Percentiles rank a stretch among this genome's conserved stretches.
Evolutionary conservation across 116 monocot genomes (phyloP).

Genomic region (Posidonia oceanica): DNA sequence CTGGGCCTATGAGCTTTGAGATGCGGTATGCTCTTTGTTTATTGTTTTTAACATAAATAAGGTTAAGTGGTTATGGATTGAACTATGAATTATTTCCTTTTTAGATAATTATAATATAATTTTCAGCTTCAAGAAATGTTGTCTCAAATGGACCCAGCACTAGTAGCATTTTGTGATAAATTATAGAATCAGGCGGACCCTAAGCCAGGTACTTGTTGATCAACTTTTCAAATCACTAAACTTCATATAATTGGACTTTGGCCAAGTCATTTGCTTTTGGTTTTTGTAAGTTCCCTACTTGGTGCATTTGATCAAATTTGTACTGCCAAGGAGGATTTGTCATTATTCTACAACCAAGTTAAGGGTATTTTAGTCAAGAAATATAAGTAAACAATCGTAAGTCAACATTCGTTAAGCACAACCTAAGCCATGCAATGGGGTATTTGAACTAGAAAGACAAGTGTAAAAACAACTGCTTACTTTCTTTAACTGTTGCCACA

Average conservation of each 20-base stretch:
- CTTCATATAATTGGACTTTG: too few species aligned
- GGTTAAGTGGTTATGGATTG: background rate
- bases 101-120: background rate
- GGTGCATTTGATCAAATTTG: too few species aligned
- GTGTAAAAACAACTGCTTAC: too few species aligned
- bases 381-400: too few species aligned
- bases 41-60: background rate
- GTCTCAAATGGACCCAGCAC: slow-evolving; percentile 91
- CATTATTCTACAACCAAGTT: background rate
- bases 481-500: too few species aligned
- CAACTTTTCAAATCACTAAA: background rate
- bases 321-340: too few species aligned
- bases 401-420: too few species aligned
- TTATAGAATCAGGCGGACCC: slow-evolving; percentile 72
- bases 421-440: too few species aligned
- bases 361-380: too few species aligned
- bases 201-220: slow-evolving; percentile 29
- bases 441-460: too few species aligned
- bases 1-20: slow-evolving; percentile 88
- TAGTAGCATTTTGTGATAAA: slow-evolving; percentile 92
- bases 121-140: slow-evolving; percentile 93
- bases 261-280: too few species aligned
- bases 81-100: background rate
- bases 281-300: too few species aligned
- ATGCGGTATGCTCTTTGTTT: slow-evolving; percentile 41